phyloP scores from a whole-genome alignment of 192 early-diverging fungal genomes.

The Entomortierella lignicola region DNA sequence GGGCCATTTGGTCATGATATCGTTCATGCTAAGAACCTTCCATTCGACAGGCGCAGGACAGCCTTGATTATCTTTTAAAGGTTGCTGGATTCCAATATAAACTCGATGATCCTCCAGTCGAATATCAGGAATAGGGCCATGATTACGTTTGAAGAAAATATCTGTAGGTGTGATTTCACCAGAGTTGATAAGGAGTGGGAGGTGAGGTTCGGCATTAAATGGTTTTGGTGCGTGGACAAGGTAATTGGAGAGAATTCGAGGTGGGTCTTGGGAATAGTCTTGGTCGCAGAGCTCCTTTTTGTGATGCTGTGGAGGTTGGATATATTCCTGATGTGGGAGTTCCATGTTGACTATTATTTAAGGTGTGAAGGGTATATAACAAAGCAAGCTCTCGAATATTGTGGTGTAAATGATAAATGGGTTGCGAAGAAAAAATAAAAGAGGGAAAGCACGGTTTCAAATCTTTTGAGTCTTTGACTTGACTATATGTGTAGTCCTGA shows the following conservation, averaged over 20 bases:
- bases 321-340: neutral
- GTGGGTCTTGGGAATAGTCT: conserved; percentile 80
- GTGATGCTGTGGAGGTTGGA: conserved; percentile 21
- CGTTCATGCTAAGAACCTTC: conserved; percentile 52
- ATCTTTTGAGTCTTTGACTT: too few species aligned
- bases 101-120: conserved; percentile 66
- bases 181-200: conserved; percentile 67
- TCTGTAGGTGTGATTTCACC: conserved; percentile 80
- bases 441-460: too few species aligned
- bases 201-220: conserved; percentile 88
- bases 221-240: conserved; percentile 76
- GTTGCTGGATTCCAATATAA: conserved; percentile 60
- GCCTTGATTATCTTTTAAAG: neutral
- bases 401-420: too few species aligned
- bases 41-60: conserved; percentile 1
- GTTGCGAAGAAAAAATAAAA: too few species aligned
- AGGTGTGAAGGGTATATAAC: too few species aligned
- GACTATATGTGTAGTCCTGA: too few species aligned
- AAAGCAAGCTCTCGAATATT: too few species aligned
- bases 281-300: conserved; percentile 33
- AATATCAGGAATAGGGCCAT: conserved; percentile 89
- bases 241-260: conserved; percentile 67
- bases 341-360: too few species aligned
- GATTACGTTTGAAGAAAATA: conserved; percentile 88
- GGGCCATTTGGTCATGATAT: conserved; percentile 43